Percentiles rank a stretch among this genome's conserved stretches.
Evolutionary conservation across 1,284 basidiomycete species (phyloP).

Genomic region (Irpex sp.): DNA sequence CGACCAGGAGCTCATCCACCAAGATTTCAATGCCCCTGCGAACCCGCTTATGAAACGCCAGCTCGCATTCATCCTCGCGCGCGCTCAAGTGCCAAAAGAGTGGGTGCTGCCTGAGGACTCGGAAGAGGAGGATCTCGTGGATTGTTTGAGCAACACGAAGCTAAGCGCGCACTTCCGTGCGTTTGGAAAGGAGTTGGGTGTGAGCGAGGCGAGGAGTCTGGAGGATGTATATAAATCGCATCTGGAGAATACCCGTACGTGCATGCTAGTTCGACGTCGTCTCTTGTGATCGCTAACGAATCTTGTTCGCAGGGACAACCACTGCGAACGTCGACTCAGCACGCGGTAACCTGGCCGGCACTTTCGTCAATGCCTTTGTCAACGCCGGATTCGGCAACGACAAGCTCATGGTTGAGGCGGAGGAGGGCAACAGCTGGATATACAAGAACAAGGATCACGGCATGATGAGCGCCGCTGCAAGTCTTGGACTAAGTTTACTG

Average conservation of each 20-base stretch:
- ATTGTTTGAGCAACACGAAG: conserved; percentile 82
- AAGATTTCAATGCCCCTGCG: conserved; percentile 84
- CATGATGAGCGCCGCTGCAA: conserved; percentile 96
- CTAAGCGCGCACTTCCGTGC: conserved; percentile 85
- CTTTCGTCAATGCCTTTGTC: conserved; percentile 98
- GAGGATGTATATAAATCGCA: conserved; percentile 99
- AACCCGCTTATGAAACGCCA: conserved; percentile 96
- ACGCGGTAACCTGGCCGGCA: conserved; percentile 91
- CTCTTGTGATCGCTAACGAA: not conserved
- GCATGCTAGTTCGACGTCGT: not conserved
- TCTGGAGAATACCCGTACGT: conserved; percentile 82
- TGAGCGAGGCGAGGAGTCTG: conserved; percentile 85
- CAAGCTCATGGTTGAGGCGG: conserved; percentile 95
- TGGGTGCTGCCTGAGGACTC: conserved; percentile 68
- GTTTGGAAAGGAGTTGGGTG: conserved; percentile 95
- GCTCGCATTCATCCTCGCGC: conserved; percentile 90
- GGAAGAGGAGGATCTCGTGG: conserved; percentile 78
- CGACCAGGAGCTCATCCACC: conserved; percentile 76
- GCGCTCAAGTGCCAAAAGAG: conserved; percentile 88
- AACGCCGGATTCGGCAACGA: conserved; percentile 99
- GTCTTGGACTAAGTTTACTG: conserved; percentile 87
- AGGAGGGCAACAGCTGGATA: conserved; percentile 96
- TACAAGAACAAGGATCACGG: conserved; percentile 99
- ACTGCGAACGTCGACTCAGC: conserved; percentile 88
- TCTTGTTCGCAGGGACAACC: conserved; percentile 43